A percentile compares a stretch with the other conserved stretches of the same genome.
These are phyloP conservation scores for Phytopythium delawarense DNA, from an alignment of 352 stramenopile genomes.

Conservation along the genomic window DNA sequence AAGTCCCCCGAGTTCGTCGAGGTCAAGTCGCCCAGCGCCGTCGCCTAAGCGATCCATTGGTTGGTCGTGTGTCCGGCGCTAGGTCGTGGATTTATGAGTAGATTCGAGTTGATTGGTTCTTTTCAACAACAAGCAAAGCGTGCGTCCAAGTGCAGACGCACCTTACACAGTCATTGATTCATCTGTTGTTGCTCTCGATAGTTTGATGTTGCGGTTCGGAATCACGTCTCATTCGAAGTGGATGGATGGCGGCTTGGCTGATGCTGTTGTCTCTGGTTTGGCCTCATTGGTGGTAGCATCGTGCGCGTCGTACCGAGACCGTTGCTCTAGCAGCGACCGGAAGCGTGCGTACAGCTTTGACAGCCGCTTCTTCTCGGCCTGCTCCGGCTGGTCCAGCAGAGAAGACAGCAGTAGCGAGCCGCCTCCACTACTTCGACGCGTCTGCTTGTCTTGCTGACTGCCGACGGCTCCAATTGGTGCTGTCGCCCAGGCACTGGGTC, in stretches of 20 bases:
- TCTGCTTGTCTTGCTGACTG: not conserved
- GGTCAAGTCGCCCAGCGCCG: constrained; percentile 15
- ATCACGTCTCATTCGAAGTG: not conserved
- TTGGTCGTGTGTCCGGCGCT: too few relatives aligned
- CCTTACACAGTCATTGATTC: not conserved
- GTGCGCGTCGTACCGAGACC: constrained; percentile 29
- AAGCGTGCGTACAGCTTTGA: constrained; percentile 67
- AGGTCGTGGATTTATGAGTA: not conserved
- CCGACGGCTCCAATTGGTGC: not conserved
- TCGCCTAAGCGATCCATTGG: constrained; percentile 7
- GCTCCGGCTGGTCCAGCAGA: constrained; percentile 37
- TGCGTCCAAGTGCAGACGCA: too few relatives aligned
- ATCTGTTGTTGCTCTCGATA: not conserved
- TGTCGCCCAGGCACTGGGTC: not conserved
- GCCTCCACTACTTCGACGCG: not conserved
- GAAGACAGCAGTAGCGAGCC: constrained; percentile 12
- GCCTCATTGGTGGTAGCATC: constrained; percentile 8
- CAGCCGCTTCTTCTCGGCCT: constrained; percentile 46
- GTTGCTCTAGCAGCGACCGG: constrained; percentile 47
- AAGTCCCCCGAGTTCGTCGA: constrained; percentile 22
- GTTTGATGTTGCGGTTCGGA: not conserved
- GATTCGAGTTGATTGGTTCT: not conserved
- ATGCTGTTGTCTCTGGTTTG: not conserved
- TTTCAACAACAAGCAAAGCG: not conserved
- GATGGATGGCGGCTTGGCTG: not conserved